These are phyloP conservation scores for Basipetospora chlamydospora DNA, from an alignment of 2,329 filamentous ascomycete species.

Conservation along the genomic window DNA sequence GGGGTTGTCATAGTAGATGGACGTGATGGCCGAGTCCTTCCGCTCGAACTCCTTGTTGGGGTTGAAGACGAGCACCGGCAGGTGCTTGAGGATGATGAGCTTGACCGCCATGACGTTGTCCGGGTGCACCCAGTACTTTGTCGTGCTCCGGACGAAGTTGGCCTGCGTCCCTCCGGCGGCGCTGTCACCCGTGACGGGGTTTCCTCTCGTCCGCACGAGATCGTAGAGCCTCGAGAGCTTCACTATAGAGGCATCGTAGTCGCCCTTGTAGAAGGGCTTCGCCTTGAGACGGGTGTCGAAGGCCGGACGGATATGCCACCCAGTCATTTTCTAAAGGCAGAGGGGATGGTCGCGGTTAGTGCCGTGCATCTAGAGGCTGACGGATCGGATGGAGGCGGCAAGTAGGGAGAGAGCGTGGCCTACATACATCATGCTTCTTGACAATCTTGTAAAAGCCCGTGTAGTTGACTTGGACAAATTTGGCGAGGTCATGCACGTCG, in stretches of 20 bases:
- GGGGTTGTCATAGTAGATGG: slow-evolving; percentile 95
- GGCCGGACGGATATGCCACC: slow-evolving; percentile 86
- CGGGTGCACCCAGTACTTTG: slow-evolving; percentile 98
- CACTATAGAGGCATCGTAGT: slow-evolving; percentile 91
- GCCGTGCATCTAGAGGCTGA: too few species aligned
- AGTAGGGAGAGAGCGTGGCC: too few species aligned
- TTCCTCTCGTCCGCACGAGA: slow-evolving; percentile 80
- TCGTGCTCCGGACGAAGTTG: slow-evolving; percentile 92
- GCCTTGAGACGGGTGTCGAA: slow-evolving; percentile 89
- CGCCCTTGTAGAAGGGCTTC: slow-evolving; percentile 97
- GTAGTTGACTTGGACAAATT: slow-evolving; percentile 97
- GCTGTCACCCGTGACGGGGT: slow-evolving; percentile 83
- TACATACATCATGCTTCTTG: slow-evolving; percentile 89
- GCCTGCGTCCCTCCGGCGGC: slow-evolving; percentile 83
- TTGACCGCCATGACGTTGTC: slow-evolving; percentile 98
- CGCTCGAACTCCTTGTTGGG: slow-evolving; percentile 89
- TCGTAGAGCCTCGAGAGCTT: slow-evolving; percentile 94
- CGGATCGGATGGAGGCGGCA: too few species aligned
- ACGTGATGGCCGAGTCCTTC: slow-evolving; percentile 87
- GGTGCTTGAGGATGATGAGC: slow-evolving; percentile 92
- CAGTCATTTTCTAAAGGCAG: slow-evolving; percentile 64
- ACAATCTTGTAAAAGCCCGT: slow-evolving; percentile 99
- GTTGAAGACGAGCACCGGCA: slow-evolving; percentile 95
- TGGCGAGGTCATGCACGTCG: slow-evolving; percentile 93
- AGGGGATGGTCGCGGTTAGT: too few species aligned